Percentiles rank a stretch among this genome's conserved stretches.
Conservation (phyloP, 495 filamentous ascomycete species). For the Recurvomyces mirabilis region DNA sequence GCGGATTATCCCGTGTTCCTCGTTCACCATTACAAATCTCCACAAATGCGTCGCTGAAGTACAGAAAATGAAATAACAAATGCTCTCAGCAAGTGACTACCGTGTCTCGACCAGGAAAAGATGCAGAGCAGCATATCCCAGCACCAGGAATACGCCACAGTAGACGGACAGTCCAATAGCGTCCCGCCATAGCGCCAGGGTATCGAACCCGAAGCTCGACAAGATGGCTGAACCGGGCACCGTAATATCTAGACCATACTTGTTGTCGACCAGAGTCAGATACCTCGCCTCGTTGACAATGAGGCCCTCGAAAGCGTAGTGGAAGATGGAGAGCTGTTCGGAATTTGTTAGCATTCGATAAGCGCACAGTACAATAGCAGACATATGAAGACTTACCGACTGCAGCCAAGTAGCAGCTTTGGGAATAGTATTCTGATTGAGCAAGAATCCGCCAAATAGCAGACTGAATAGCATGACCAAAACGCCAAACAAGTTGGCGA, state of each 20-base stretch:
- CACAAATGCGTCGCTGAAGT: no score
- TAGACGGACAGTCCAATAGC: slow-evolving; percentile 72
- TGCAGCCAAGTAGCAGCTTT: slow-evolving; percentile 77
- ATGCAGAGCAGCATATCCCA: slow-evolving; percentile 91
- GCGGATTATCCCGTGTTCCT: no score
- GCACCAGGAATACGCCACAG: slow-evolving; percentile 68
- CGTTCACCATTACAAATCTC: no score
- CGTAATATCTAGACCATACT: slow-evolving; percentile 88
- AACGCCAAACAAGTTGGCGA: slow-evolving; percentile 90
- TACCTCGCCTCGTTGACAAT: slow-evolving; percentile 97
- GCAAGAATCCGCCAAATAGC: slow-evolving; percentile 80
- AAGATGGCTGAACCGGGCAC: slow-evolving; percentile 91
- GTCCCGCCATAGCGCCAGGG: slow-evolving; percentile 72
- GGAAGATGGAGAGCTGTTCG: slow-evolving; percentile 86
- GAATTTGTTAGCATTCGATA: slow-evolving; percentile 1
- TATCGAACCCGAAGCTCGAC: slow-evolving; percentile 85
- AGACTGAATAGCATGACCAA: slow-evolving; percentile 96
- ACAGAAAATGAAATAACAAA: no score
- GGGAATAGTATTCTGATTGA: slow-evolving; percentile 92
- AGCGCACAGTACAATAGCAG: no score
- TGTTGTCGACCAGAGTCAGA: slow-evolving; percentile 79
- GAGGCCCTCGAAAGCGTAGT: slow-evolving; percentile 91
- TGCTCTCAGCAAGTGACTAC: slow-evolving; percentile 29
- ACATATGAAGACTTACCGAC: slow-evolving; percentile 47
- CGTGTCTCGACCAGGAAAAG: slow-evolving; percentile 84